These are phyloP conservation scores for Suillus lakei DNA, from an alignment of 768 basidiomycete species.

Conservation along the genomic window DNA sequence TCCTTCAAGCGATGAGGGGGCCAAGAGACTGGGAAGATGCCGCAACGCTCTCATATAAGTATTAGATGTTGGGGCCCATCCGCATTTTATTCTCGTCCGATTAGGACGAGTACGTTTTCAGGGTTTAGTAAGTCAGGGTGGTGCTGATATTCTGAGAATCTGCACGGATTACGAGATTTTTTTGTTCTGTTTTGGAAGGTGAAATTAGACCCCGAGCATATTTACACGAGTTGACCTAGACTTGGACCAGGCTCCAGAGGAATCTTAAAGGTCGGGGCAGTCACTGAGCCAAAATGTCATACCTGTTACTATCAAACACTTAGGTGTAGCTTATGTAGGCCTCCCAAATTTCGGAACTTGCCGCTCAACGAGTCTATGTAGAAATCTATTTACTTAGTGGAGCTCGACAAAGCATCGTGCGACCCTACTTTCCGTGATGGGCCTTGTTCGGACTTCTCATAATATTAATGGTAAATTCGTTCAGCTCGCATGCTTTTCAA, in stretches of 20 bases:
- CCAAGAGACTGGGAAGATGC: conserved; percentile 14
- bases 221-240: neutral
- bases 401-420: too few species aligned
- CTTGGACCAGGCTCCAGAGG: neutral
- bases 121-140: conserved; percentile 22
- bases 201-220: conserved; percentile 1
- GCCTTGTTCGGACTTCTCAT: neutral
- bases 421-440: neutral
- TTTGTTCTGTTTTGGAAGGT: conserved; percentile 13
- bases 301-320: too few species aligned
- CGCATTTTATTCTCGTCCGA: conserved; percentile 19
- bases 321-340: too few species aligned
- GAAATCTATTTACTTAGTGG: too few species aligned
- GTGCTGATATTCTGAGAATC: neutral
- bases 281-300: neutral
- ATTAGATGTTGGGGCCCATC: conserved; percentile 1
- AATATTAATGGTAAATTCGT: too few species aligned
- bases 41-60: neutral
- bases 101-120: conserved; percentile 27
- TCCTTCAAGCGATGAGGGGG: conserved; percentile 14
- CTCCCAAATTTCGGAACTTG: too few species aligned
- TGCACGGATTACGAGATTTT: conserved; percentile 17
- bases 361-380: too few species aligned
- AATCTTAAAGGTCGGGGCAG: neutral
- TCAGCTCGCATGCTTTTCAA: too few species aligned